Base-by-base conservation (phyloP, 2,329 filamentous ascomycete genomes). In the Colletotrichum orbiculare region DNA sequence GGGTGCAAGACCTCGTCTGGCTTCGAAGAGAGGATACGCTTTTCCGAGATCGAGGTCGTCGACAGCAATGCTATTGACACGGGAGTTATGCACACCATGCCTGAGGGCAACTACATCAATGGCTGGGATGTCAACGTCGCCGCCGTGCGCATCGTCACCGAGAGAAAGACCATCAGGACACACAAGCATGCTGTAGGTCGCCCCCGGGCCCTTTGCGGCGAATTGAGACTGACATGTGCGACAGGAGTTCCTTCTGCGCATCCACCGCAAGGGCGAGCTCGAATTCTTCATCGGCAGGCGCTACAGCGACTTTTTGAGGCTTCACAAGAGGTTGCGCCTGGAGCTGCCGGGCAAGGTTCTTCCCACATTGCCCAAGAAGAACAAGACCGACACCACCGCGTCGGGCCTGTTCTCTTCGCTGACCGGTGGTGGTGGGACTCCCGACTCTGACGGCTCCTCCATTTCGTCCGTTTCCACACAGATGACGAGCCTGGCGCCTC, bases 121-220 rank as follows among this genome's bases (percentile, higher is more conserved):
- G 93, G 94, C 37, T 98, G 96, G 96, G 96, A 98, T 76, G 89
- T 97, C 70, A 99, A 99, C 75, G 91, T 99, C 54, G 93, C 95
- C 10, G 94, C 91, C 45, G 96, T 98, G 54, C 87, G 94, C 67
- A 89, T 93, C 34, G 91, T 88, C 2, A 90, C 89, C 8, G 84
- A 94, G 56, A 97, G 95, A 83, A 89, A 94, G 73, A 97, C 93
- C 65, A 89, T 98, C 35, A 85, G 95, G 64, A 89, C 96, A 73
- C 96, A 97, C 76, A 92, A 94, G 71, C 95, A 98, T 82, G 93
- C 96, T 57, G 92, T 93, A 80, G 78, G 89, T 25, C 25, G 25
- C 3, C 25, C n/a, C n/a, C 4, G 13, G 7, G 81, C 34, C 45
- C 17, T 10, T 42, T n/a, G 15, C 13, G 43, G 46, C 15, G 8